Conservation (phyloP, 495 filamentous ascomycete genomes). For the Oleoguttula mirabilis region DNA sequence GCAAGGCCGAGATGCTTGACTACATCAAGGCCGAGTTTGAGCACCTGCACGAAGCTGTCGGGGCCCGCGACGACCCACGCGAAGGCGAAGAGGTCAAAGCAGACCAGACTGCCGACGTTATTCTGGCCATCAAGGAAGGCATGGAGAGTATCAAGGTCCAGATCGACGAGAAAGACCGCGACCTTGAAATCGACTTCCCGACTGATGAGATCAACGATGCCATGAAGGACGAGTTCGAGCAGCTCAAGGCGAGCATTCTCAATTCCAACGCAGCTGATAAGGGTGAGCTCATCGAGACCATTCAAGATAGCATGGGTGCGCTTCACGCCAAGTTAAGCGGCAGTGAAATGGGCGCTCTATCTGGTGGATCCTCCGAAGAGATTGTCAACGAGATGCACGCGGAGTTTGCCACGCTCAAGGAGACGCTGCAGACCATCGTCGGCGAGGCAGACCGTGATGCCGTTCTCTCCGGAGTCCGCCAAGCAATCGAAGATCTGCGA, state of each 20-base stretch:
- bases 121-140: constrained; percentile 26
- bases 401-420: constrained; percentile 57
- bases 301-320: constrained; percentile 27
- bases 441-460: constrained; percentile 38
- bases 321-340: constrained; percentile 23
- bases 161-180: constrained; percentile 19
- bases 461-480: constrained; percentile 38
- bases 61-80: neutral
- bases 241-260: constrained; percentile 30
- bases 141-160: constrained; percentile 28
- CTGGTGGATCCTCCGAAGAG: constrained; percentile 19
- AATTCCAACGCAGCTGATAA: constrained; percentile 26
- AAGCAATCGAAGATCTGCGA: constrained; percentile 28
- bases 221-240: constrained; percentile 49
- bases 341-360: constrained; percentile 2
- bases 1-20: constrained; percentile 47
- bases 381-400: constrained; percentile 21
- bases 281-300: constrained; percentile 28
- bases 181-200: constrained; percentile 20
- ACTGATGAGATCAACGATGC: constrained; percentile 33
- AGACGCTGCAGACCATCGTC: constrained; percentile 56
- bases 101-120: constrained; percentile 23
- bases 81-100: constrained; percentile 1
- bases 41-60: constrained; percentile 33
- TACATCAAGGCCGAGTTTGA: constrained; percentile 70